These are phyloP conservation scores for Saccharum officinarum DNA, from an alignment of 176 grass and related monocot genomes.

Conservation along the genomic window DNA sequence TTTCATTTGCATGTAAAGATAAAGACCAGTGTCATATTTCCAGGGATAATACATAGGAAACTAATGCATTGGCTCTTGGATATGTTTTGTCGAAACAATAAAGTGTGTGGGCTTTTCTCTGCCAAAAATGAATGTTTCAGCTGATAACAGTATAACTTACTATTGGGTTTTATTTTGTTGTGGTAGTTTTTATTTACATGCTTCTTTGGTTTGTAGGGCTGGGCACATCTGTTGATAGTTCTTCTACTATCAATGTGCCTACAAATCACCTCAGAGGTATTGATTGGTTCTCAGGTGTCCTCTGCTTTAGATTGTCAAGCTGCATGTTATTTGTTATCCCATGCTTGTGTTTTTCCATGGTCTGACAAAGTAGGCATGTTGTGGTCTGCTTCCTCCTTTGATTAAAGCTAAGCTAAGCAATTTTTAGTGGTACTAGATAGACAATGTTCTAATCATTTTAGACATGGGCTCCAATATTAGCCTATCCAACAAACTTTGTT, in stretches of 20 bases:
- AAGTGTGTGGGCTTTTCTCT: background rate
- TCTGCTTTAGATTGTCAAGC: background rate
- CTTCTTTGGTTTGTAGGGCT: constrained; percentile 30
- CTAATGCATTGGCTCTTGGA: background rate
- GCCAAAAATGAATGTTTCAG: background rate
- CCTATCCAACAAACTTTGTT: background rate
- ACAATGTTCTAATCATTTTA: constrained; percentile 15
- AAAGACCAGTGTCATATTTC: background rate
- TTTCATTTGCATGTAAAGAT: background rate
- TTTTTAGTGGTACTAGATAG: background rate
- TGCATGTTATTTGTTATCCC: background rate
- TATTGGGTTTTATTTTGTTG: background rate
- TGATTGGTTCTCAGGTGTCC: constrained; percentile 18
- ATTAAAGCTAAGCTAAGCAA: constrained; percentile 7
- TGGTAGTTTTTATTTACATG: constrained; percentile 29
- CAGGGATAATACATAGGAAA: background rate
- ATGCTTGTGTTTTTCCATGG: constrained; percentile 11
- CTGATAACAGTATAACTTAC: background rate
- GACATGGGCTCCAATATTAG: background rate
- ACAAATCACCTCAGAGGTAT: constrained; percentile 44
- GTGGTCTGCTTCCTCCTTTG: background rate
- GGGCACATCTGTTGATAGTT: constrained; percentile 3
- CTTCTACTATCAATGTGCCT: constrained; percentile 25
- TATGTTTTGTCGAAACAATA: background rate
- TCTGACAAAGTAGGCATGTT: background rate